A percentile compares a stretch with the other conserved stretches of the same genome.
These are phyloP conservation scores for Pulveroboletus sp. DNA, from an alignment of 1,284 basidiomycete genomes.

Conservation along the genomic window DNA sequence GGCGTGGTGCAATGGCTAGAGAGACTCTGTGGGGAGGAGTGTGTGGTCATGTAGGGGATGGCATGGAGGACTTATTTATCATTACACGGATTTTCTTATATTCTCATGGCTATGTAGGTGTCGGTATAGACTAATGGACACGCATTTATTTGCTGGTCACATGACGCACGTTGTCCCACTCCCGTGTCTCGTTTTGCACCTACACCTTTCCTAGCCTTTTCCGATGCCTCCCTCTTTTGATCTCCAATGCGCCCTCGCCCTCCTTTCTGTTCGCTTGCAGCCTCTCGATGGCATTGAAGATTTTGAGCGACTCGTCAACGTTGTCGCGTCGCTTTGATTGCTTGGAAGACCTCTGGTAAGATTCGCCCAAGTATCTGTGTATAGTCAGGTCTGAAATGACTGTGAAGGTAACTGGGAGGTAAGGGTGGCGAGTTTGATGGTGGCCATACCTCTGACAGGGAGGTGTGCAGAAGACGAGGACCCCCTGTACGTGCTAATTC, in stretches of 20 bases:
- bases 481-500: no score
- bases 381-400: background rate
- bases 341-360: conserved; percentile 73
- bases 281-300: conserved; percentile 41
- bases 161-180: no score
- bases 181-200: no score
- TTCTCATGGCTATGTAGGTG: no score
- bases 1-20: conserved; percentile 8
- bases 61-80: no score
- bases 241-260: conserved; percentile 41
- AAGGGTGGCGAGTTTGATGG: conserved; percentile 64
- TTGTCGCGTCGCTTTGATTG: conserved; percentile 70
- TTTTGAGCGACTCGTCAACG: conserved; percentile 72
- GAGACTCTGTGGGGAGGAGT: conserved; percentile 6
- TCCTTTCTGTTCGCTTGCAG: conserved; percentile 10
- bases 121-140: no score
- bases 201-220: no score
- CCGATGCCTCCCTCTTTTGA: conserved; percentile 43
- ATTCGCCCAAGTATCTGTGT: conserved; percentile 38
- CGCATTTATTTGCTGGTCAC: no score
- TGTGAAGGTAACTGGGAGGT: conserved; percentile 16
- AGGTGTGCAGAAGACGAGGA: no score
- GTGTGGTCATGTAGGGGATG: no score
- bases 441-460: conserved; percentile 46
- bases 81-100: conserved; percentile 17